Conservation (phyloP, 129 eudicot species). For the Kitagawia praeruptora region DNA sequence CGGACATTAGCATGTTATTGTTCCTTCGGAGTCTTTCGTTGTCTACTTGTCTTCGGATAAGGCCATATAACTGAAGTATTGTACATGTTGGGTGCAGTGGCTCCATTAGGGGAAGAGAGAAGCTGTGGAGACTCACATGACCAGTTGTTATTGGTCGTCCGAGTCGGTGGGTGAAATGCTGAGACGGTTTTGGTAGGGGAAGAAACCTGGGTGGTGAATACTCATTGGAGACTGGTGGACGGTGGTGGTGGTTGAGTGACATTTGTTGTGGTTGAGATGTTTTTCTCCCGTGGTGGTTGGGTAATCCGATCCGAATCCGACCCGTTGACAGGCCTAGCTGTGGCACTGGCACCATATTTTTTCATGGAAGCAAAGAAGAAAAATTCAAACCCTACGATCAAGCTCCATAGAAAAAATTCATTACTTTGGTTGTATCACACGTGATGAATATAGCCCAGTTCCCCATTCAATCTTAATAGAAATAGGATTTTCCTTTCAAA, state of each 20-base stretch:
- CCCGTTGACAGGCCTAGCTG: too few species aligned
- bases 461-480: too few species aligned
- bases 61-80: slow-evolving; percentile 46
- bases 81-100: slow-evolving; percentile 6
- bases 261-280: slow-evolving; percentile 66
- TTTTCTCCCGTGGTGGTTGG: slow-evolving; percentile 86
- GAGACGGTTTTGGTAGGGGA: slow-evolving; percentile 36
- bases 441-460: too few species aligned
- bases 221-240: slow-evolving; percentile 9
- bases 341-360: too few species aligned
- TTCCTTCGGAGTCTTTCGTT: slow-evolving; percentile 72
- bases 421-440: too few species aligned
- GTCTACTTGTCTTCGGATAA: slow-evolving; percentile 78
- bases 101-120: slow-evolving; percentile 35
- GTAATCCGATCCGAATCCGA: too few species aligned
- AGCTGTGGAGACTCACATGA: slow-evolving; percentile 46
- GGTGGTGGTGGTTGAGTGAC: slow-evolving; percentile 38
- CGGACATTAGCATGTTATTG: slow-evolving; percentile 78
- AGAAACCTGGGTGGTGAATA: slow-evolving; percentile 29
- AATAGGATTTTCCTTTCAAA: too few species aligned
- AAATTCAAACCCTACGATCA: too few species aligned
- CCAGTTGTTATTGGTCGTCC: slow-evolving; percentile 44
- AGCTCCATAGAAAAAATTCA: too few species aligned
- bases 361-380: too few species aligned
- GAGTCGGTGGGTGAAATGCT: slow-evolving; percentile 84